Conservation (phyloP, 768 basidiomycete species). For the Naganishia onofrii region DNA sequence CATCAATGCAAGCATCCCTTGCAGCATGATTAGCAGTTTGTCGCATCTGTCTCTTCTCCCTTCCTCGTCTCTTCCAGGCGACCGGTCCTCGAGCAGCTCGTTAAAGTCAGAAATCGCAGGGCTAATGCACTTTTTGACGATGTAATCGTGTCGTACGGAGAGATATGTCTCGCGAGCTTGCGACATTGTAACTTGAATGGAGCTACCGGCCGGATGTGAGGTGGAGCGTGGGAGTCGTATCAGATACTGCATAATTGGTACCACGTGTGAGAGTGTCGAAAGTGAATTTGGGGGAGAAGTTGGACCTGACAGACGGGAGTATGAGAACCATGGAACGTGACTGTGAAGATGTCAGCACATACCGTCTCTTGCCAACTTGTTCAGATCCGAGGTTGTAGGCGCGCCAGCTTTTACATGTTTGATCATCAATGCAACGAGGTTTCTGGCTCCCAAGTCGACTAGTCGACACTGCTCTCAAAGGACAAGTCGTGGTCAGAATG, state of each 20-base stretch:
- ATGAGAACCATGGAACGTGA: not conserved
- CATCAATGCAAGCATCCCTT: slow-evolving; percentile 40
- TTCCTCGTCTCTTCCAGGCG: slow-evolving; percentile 37
- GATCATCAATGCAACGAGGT: slow-evolving; percentile 42
- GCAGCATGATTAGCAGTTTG: slow-evolving; percentile 36
- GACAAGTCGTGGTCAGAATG: not conserved
- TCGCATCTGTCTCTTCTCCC: slow-evolving; percentile 39
- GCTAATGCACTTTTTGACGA: slow-evolving; percentile 33
- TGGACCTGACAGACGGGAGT: slow-evolving; percentile 34
- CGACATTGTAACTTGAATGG: slow-evolving; percentile 25
- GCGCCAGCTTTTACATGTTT: slow-evolving; percentile 43
- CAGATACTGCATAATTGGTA: slow-evolving; percentile 22
- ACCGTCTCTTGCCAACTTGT: slow-evolving; percentile 40
- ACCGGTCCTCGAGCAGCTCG: slow-evolving; percentile 43
- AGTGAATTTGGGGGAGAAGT: slow-evolving; percentile 45
- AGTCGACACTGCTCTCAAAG: slow-evolving; percentile 35
- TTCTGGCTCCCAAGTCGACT: slow-evolving; percentile 45
- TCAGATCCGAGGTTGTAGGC: slow-evolving; percentile 35
- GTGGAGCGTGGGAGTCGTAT: slow-evolving; percentile 32
- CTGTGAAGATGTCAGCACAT: not conserved
- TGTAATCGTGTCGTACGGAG: slow-evolving; percentile 39
- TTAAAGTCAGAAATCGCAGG: slow-evolving; percentile 41
- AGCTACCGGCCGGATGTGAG: slow-evolving; percentile 34
- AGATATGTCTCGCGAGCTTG: slow-evolving; percentile 31
- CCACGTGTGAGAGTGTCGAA: slow-evolving; percentile 32